Percentiles rank a stretch among this genome's conserved stretches.
Evolutionary conservation across 768 basidiomycete species (phyloP).

Genomic region (Botryobasidium botryosum): DNA sequence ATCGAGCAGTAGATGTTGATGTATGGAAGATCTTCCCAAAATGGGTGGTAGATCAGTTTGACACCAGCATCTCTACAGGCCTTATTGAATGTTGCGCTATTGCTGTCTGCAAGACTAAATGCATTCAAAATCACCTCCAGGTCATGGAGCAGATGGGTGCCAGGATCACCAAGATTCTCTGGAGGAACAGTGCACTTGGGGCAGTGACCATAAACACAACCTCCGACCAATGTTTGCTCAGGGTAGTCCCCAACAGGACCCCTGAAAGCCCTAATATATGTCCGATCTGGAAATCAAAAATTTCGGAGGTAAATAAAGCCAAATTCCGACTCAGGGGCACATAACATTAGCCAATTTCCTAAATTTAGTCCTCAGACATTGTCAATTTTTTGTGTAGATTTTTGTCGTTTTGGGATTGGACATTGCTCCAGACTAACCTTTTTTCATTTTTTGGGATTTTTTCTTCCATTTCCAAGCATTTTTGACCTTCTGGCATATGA

Average conservation of each 20-base stretch:
- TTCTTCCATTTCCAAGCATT: too few relatives aligned
- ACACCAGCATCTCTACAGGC: background rate
- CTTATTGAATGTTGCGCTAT: background rate
- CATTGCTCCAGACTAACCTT: too few relatives aligned
- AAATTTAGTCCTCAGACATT: too few relatives aligned
- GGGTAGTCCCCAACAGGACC: background rate
- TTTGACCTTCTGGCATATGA: too few relatives aligned
- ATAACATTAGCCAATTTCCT: too few relatives aligned
- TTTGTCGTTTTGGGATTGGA: too few relatives aligned
- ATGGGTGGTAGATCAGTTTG: slow-evolving; percentile 14
- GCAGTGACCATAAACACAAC: background rate
- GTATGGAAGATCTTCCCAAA: slow-evolving; percentile 9
- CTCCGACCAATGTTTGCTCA: background rate
- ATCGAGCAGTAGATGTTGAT: slow-evolving; percentile 12
- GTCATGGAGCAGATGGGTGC: background rate
- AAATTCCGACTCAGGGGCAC: too few relatives aligned
- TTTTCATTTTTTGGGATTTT: too few relatives aligned
- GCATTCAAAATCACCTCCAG: background rate
- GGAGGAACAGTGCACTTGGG: background rate
- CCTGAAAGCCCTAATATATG: too few relatives aligned
- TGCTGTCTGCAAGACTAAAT: background rate
- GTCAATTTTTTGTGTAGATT: too few relatives aligned
- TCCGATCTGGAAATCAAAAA: too few relatives aligned
- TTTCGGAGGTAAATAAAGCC: too few relatives aligned
- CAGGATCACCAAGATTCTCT: background rate